Base-by-base conservation (phyloP, 805 yeast species). In the Spathaspora passalidarum region DNA sequence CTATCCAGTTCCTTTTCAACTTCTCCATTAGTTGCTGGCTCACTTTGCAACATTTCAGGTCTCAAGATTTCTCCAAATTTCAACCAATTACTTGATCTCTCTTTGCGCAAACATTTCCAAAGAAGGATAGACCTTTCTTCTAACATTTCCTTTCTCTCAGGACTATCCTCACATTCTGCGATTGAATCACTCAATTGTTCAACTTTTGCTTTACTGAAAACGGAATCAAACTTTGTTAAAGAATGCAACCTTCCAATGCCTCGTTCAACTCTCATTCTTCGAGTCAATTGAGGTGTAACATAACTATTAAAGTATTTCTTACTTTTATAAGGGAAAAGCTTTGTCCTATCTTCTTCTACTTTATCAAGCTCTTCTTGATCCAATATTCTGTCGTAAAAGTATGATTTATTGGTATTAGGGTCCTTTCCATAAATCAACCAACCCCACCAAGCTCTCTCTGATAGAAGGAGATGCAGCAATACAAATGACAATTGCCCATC, bases 221-320 rank as follows among this genome's bases (percentile, higher is more conserved):
- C 42, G 13, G 41, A 48, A 16, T 32, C 44, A 22, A 43, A 40
- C 18, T 45, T 48, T n/a, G 40, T 40, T 9, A 32, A 10, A 7
- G 32, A 44, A 4, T 48, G 38, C 16, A 60, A 47, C 22, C 51
- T 57, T 0, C 48, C 57, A n/a, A 71, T 47, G 1, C 73, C 75
- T 4, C 66, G 59, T n/a, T 41, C 38, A 0, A 58, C 60, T 44
- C 57, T 68, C 75, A 72, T 71, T 41, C 62, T 62, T 26, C 75
- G 51, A 1, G 75, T 63, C 16, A 72, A 57, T 50, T 68, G 74
- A 4, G 77, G 76, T 2, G 77, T 72, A 8, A 62, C 74, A 46
- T 66, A 70, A 1, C 60, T 54, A 48, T 72, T 69, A 60, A 72
- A 72, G 49, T 72, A 72, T 42, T 63, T 53, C 48, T 68, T 68